phyloP scores from a whole-genome alignment of 106 monocot genomes.

The Phalaenopsis equestris region DNA sequence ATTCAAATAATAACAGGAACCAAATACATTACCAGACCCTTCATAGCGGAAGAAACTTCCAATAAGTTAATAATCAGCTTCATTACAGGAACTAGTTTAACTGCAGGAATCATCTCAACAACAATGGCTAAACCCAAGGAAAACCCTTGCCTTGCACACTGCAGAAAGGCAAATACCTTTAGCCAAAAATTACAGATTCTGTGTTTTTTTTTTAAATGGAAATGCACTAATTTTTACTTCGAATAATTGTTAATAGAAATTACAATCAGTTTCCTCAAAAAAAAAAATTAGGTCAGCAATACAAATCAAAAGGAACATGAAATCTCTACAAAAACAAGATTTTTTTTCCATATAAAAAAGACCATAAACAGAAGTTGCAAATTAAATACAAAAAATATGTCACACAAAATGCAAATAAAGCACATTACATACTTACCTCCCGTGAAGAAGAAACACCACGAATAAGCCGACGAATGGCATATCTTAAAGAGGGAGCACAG shows the following conservation, averaged over 20 bases:
- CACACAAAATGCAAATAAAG: not conserved
- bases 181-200: constrained; percentile 2
- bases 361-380: not conserved
- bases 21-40: constrained; percentile 63
- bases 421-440: constrained; percentile 46
- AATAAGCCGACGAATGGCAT: constrained; percentile 74
- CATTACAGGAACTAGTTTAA: constrained; percentile 51
- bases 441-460: constrained; percentile 86
- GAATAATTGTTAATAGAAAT: not conserved
- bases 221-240: not conserved
- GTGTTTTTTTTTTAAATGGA: not conserved
- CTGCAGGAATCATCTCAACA: constrained; percentile 30
- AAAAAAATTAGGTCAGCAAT: not conserved
- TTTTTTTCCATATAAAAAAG: not conserved
- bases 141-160: constrained; percentile 99
- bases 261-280: not conserved
- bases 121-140: constrained; percentile 66
- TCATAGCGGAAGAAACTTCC: constrained; percentile 65
- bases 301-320: not conserved
- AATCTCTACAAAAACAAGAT: not conserved
- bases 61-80: constrained; percentile 57
- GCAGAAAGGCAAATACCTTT: constrained; percentile 9
- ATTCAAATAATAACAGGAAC: not conserved
- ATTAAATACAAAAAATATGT: not conserved
- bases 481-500: constrained; percentile 65